Evolutionary conservation across 2,329 filamentous ascomycete genomes (phyloP).

Genomic region (Simplicillium sp.): DNA sequence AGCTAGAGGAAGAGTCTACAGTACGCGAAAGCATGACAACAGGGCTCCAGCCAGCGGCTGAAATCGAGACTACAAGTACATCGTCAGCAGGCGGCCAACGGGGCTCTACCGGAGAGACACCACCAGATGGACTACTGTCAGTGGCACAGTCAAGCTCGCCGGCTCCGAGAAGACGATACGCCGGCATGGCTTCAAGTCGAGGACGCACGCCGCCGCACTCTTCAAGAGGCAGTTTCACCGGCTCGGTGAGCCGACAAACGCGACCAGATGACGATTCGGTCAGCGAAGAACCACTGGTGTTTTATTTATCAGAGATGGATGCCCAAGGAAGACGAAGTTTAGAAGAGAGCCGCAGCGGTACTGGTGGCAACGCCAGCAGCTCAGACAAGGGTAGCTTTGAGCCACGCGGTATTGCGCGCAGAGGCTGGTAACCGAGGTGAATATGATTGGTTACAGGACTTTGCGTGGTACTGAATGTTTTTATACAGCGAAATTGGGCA

Average conservation of each 20-base stretch:
- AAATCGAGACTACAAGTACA: slow-evolving; percentile 27
- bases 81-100: slow-evolving; percentile 30
- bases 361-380: slow-evolving; percentile 22
- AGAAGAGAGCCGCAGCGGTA: slow-evolving; percentile 36
- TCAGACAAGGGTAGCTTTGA: slow-evolving; percentile 30
- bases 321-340: slow-evolving; percentile 47
- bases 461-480: not conserved
- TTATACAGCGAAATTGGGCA: not conserved
- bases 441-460: not conserved
- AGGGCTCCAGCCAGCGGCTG: slow-evolving; percentile 30
- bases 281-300: slow-evolving; percentile 62
- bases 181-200: slow-evolving; percentile 23
- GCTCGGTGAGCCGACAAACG: slow-evolving; percentile 25
- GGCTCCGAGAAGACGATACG: slow-evolving; percentile 36
- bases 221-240: slow-evolving; percentile 34
- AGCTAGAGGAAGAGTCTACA: slow-evolving; percentile 21
- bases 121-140: slow-evolving; percentile 33
- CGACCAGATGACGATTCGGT: slow-evolving; percentile 38
- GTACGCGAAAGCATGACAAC: slow-evolving; percentile 11
- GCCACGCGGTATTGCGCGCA: slow-evolving; percentile 21
- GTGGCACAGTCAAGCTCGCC: slow-evolving; percentile 31
- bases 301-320: slow-evolving; percentile 65
- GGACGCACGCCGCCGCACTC: slow-evolving; percentile 34
- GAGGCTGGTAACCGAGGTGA: slow-evolving; percentile 22
- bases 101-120: slow-evolving; percentile 34